These are phyloP conservation scores for Pseudotsuga menziesii DNA, from an alignment of 75 land plant genomes.

Conservation along the genomic window DNA sequence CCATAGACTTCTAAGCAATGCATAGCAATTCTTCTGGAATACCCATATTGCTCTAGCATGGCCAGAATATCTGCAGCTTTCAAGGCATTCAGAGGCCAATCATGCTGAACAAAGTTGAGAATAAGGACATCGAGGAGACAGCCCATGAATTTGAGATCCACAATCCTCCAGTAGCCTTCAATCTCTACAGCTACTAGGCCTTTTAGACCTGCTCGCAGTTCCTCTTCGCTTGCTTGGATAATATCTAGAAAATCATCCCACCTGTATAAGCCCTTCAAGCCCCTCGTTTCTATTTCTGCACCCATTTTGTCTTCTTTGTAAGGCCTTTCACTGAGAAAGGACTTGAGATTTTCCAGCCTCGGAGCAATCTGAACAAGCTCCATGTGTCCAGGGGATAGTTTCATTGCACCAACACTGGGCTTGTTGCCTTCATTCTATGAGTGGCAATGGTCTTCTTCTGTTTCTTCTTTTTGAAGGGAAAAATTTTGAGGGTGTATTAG, in stretches of 20 bases:
- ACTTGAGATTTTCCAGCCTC: conserved; percentile 66
- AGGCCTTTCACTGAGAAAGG: conserved; percentile 46
- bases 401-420: conserved; percentile 40
- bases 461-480: neutral
- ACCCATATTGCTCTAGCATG: conserved; percentile 63
- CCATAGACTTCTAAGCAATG: conserved; percentile 72
- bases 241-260: conserved; percentile 64
- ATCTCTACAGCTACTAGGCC: conserved; percentile 80
- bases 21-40: conserved; percentile 27
- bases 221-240: conserved; percentile 84
- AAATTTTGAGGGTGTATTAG: conserved; percentile 65
- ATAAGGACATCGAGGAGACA: conserved; percentile 56
- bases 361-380: conserved; percentile 84
- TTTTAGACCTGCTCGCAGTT: conserved; percentile 56
- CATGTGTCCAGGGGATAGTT: conserved; percentile 66
- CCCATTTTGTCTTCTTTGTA: conserved; percentile 40
- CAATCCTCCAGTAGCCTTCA: conserved; percentile 72
- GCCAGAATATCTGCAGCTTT: conserved; percentile 44
- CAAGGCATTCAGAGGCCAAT: conserved; percentile 62
- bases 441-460: neutral
- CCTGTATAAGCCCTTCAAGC: conserved; percentile 43
- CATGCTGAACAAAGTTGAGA: conserved; percentile 55
- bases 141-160: conserved; percentile 67
- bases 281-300: conserved; percentile 17
- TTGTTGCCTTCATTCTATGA: neutral